Conservation (phyloP, 2,329 filamentous ascomycete species). For the Didymellaceae sp. region DNA sequence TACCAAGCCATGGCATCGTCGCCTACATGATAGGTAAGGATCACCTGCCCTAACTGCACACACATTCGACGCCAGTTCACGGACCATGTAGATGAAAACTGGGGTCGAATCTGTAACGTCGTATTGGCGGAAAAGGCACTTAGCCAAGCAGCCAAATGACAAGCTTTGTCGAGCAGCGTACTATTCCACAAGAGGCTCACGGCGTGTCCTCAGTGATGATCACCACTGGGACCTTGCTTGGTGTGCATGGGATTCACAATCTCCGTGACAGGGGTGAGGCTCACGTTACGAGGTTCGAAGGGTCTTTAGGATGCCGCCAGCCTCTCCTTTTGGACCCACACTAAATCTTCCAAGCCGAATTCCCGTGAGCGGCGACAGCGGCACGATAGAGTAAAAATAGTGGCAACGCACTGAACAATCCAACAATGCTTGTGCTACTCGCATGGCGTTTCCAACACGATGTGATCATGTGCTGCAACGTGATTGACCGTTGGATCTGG, state of each 20-base stretch:
- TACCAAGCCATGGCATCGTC: neutral
- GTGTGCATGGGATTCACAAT: constrained; percentile 14
- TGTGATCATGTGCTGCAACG: constrained; percentile 5
- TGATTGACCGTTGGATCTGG: neutral
- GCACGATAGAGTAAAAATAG: constrained; percentile 14
- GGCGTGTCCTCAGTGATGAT: constrained; percentile 3
- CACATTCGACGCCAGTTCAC: constrained; percentile 5
- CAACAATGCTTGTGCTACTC: neutral
- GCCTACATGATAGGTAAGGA: constrained; percentile 7
- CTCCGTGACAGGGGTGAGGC: constrained; percentile 9
- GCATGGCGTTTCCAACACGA: neutral
- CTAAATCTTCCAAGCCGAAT: constrained; percentile 12
- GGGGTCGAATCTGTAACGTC: constrained; percentile 13
- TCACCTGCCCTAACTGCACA: constrained; percentile 11
- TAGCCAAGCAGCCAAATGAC: constrained; percentile 12
- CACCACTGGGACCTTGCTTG: constrained; percentile 5
- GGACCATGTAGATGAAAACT: constrained; percentile 9
- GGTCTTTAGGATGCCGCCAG: constrained; percentile 1
- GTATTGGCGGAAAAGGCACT: constrained; percentile 14
- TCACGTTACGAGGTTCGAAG: neutral
- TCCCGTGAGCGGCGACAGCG: constrained; percentile 1
- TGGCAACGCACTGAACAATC: neutral
- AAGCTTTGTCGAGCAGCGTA: constrained; percentile 11
- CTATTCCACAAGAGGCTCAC: constrained; percentile 9
- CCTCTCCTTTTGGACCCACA: constrained; percentile 16